Base-by-base conservation (phyloP, 78 protist species). In the Monocercomonoides exilis region DNA sequence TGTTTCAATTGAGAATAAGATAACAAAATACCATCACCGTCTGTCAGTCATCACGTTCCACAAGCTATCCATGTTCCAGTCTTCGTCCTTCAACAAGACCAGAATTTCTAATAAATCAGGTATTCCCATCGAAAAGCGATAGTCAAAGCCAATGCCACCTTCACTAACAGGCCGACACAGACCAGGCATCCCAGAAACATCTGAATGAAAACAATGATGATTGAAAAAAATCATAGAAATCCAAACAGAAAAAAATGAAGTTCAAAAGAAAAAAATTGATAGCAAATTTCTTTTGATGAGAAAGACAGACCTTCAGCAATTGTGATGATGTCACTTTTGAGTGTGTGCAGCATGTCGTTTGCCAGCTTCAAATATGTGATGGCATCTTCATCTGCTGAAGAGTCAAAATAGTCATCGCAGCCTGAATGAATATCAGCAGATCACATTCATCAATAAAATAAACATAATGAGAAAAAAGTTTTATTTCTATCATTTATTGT, bases 101-200 rank as follows among this genome's bases (percentile, higher is more conserved):
- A 95, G 88, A 33, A 95, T 88, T 80, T 92, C 88, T 45, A 94
- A 93, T 98, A 98, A 97, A 88, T 86, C n/a, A 0, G 99, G 98
- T 2, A 94, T 82, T 38, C 95, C 95, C 95, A 95, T 92, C 45
- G 90, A 93, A 32, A 92, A 80, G 44, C 98, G 90, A 87, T 89
- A 93, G 88, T 96, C 98, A 41, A 97, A 97, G 29, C 98, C 99
- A 11, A 93, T 34, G 41, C 99, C 99, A 38, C 97, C 97, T 34
- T 89, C 94, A 0, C 11, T 77, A 0, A 92, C 44, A 0, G 97
- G 95, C 3, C 94, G 90, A 85, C 98, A 93, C 4, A 96, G 90
- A 0, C 93, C 84, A 2, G 98, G 97, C 77, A 92, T 44, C 43
- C 99, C 98, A 6, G 93, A 85, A 1, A 93, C 96, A 36, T 96